Evolutionary conservation across 2,329 filamentous ascomycete genomes (phyloP).

Genomic region (Shiraia bambusicola): DNA sequence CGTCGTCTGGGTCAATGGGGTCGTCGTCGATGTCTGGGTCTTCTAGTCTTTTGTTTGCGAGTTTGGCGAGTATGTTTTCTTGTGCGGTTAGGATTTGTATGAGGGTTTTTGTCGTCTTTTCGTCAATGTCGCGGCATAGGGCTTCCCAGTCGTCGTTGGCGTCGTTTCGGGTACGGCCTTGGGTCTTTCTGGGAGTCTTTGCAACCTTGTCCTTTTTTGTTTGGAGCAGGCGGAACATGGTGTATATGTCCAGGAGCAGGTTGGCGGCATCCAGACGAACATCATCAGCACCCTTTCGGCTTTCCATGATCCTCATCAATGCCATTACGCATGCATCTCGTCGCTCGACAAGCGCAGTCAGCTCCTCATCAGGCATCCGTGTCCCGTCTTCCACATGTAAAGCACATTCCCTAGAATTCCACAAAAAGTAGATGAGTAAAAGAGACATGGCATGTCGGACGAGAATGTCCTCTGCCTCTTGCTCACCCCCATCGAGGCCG

Average conservation of each 20-base stretch:
- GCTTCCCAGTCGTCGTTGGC: constrained; percentile 54
- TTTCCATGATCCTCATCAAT: constrained; percentile 53
- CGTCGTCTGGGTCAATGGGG: constrained; percentile 65
- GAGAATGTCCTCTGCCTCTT: constrained; percentile 77
- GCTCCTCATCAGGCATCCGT: constrained; percentile 57
- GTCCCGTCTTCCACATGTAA: constrained; percentile 39
- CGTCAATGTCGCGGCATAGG: constrained; percentile 69
- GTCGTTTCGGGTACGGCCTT: constrained; percentile 26
- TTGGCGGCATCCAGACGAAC: constrained; percentile 75
- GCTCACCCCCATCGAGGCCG: constrained; percentile 68
- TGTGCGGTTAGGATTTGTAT: constrained; percentile 74
- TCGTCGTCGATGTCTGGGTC: constrained; percentile 67
- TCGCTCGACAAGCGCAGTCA: constrained; percentile 58
- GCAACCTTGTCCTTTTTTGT: constrained; percentile 42
- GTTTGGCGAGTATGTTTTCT: constrained; percentile 64
- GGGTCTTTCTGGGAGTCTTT: constrained; percentile 36
- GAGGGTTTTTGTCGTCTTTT: constrained; percentile 64
- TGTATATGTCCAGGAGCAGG: constrained; percentile 78
- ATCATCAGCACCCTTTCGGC: constrained; percentile 68
- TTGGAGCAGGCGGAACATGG: constrained; percentile 73
- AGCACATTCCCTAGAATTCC: constrained; percentile 69
- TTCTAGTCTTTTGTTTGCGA: constrained; percentile 40
- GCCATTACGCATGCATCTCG: constrained; percentile 55
- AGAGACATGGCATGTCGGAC: constrained; percentile 74
- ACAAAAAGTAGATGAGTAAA: constrained; percentile 90